Base-by-base conservation (phyloP, 2,329 filamentous ascomycete species). In the Cadophora sp. region DNA sequence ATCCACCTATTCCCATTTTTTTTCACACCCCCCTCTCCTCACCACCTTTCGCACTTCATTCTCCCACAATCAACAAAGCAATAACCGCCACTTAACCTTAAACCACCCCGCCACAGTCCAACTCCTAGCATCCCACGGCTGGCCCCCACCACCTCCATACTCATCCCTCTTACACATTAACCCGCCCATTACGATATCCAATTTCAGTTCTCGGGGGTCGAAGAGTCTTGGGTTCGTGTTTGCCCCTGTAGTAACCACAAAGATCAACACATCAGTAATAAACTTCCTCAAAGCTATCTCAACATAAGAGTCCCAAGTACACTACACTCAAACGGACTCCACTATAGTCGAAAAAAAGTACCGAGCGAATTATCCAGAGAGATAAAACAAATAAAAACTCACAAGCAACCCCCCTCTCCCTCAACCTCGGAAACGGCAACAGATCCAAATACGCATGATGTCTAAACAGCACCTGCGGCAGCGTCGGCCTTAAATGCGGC, bases 381-480 rank as follows among this genome's bases (percentile, higher is more conserved):
- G 11, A 48, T 48, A 19, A 48, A 48, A 9, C 7, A n/a, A 48
- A 22, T 22, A 48, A 8, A 48, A 8, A 22, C 43, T 48, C 24
- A 27, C 31, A 27, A n/a, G 74, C 72, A 50, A 80, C 64, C 31
- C 75, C 77, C 6, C 77, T 72, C 3, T 76, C 74, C 2, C 80
- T 74, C 7, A 81, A 69, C 1, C 62, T 43, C 0, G 79, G 79
- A 8, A 81, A 69, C 0, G 80, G 79, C 6, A 81, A 72, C 3
- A 81, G 61, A 64, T 81, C 80, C 14, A 81, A 67, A 34, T 76
- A 76, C 0, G 79, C 75, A 65, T 80, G 79, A 63, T 81, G 80
- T 14, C 79, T 77, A 51, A 79, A 73, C 12, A 81, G 70, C 12
- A 81, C 76, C 68, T 82, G 80, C 2, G 78, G 73, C 31, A 78